Percentiles rank a stretch among this genome's conserved stretches.
These are phyloP conservation scores for Mycena albidolilacea DNA, from an alignment of 768 basidiomycete genomes.

Conservation along the genomic window DNA sequence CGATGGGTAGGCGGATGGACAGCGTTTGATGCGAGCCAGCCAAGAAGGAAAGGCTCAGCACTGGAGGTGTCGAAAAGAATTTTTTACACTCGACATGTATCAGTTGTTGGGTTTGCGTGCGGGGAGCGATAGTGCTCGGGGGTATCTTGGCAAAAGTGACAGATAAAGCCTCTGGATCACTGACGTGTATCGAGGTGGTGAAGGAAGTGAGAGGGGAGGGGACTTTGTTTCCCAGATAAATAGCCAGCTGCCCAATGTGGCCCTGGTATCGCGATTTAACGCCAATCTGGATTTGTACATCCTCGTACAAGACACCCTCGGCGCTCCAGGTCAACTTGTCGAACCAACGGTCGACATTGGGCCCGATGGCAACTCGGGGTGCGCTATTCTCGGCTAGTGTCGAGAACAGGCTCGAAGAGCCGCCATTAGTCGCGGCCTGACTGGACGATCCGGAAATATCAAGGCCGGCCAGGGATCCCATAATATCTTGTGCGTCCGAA, in stretches of 20 bases:
- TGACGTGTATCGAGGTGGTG: constrained; percentile 83
- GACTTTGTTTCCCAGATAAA: constrained; percentile 98
- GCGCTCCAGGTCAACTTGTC: constrained; percentile 82
- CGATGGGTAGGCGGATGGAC: constrained; percentile 87
- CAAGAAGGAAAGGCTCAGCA: constrained; percentile 90
- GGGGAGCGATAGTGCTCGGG: constrained; percentile 82
- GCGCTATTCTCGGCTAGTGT: constrained; percentile 50
- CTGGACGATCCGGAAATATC: constrained; percentile 64
- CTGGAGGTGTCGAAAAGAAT: constrained; percentile 81
- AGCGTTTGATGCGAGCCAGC: constrained; percentile 93
- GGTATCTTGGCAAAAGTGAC: constrained; percentile 94
- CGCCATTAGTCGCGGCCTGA: constrained; percentile 35
- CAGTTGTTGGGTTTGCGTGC: constrained; percentile 93
- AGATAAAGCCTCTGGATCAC: constrained; percentile 82
- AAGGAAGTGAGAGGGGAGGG: constrained; percentile 91
- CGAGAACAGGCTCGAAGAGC: constrained; percentile 17
- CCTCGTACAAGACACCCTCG: constrained; percentile 96
- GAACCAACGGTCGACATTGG: constrained; percentile 92
- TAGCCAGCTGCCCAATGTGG: constrained; percentile 91
- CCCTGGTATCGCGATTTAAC: constrained; percentile 97
- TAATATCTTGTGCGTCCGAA: constrained; percentile 66
- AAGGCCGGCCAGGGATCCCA: constrained; percentile 87
- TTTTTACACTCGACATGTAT: constrained; percentile 97
- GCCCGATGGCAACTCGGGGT: constrained; percentile 73
- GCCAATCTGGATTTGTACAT: constrained; percentile 95